These are phyloP conservation scores for Cadophora malorum DNA, from an alignment of 2,329 filamentous ascomycete genomes.

Conservation along the genomic window DNA sequence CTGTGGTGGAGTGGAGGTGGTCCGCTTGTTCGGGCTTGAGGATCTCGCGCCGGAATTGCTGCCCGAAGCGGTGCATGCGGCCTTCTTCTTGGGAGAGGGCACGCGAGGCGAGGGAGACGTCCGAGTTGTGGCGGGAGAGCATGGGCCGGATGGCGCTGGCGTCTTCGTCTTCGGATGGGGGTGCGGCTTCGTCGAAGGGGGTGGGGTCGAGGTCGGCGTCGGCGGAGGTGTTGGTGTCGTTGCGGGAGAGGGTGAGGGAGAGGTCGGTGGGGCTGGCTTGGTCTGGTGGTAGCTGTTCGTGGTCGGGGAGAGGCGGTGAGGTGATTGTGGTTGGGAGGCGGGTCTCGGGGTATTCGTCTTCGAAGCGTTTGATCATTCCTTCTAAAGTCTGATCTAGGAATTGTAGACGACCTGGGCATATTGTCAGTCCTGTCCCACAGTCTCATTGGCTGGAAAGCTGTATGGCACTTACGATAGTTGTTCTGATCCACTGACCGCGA, in stretches of 20 bases:
- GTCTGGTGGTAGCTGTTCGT: constrained; percentile 15
- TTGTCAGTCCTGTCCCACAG: neutral
- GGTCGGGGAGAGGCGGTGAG: constrained; percentile 34
- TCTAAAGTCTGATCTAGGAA: constrained; percentile 90
- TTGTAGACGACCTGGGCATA: constrained; percentile 67
- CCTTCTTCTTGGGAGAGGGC: constrained; percentile 73
- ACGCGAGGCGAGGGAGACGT: constrained; percentile 71
- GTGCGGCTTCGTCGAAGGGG: constrained; percentile 39
- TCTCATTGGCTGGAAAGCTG: neutral
- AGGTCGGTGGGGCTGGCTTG: constrained; percentile 13
- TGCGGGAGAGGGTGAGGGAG: constrained; percentile 2
- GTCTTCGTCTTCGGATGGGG: constrained; percentile 51
- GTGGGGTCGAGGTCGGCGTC: constrained; percentile 27
- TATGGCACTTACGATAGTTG: constrained; percentile 70
- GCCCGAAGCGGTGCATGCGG: constrained; percentile 71
- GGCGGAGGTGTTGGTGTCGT: constrained; percentile 28
- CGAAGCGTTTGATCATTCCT: constrained; percentile 93
- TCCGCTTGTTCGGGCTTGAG: constrained; percentile 50
- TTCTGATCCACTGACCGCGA: constrained; percentile 72
- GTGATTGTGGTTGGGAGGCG: constrained; percentile 49
- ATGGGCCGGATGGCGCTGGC: constrained; percentile 46
- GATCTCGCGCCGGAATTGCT: constrained; percentile 69
- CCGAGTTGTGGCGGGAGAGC: constrained; percentile 65
- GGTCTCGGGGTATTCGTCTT: constrained; percentile 94
- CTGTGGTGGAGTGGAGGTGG: constrained; percentile 50